Percentiles rank a stretch among this genome's conserved stretches.
These are phyloP conservation scores for Rosa persica DNA, from an alignment of 306 rosid species.

Conservation along the genomic window DNA sequence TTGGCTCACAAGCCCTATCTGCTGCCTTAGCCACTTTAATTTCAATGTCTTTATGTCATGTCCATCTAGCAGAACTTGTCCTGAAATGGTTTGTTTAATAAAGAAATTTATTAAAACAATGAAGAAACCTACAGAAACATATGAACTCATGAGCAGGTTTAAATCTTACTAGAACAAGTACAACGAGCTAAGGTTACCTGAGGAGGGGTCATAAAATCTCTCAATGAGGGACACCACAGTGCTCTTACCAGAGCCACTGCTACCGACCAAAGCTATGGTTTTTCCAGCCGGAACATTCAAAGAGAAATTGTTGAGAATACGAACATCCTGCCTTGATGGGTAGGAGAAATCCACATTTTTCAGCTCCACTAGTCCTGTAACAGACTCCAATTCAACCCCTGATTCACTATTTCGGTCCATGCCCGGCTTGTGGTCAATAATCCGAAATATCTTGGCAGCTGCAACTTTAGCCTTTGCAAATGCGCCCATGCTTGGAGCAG, in stretches of 20 bases:
- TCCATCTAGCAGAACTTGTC: slow-evolving; percentile 89
- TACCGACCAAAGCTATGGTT: slow-evolving; percentile 95
- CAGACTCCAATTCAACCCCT: slow-evolving; percentile 69
- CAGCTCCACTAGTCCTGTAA: slow-evolving; percentile 82
- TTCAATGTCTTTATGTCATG: slow-evolving; percentile 81
- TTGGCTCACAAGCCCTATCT: slow-evolving; percentile 96
- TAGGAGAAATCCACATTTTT: slow-evolving; percentile 81
- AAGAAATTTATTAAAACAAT: slow-evolving; percentile 1
- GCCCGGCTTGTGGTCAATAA: slow-evolving; percentile 87
- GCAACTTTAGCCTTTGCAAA: slow-evolving; percentile 96
- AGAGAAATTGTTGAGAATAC: slow-evolving; percentile 64
- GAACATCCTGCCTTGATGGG: slow-evolving; percentile 89
- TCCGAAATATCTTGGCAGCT: slow-evolving; percentile 75
- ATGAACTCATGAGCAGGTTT: background rate
- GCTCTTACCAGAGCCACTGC: slow-evolving; percentile 99
- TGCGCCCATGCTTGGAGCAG: slow-evolving; percentile 96
- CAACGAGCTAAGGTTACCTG: slow-evolving; percentile 45
- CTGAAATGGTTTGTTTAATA: slow-evolving; percentile 38
- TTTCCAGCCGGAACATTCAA: slow-evolving; percentile 89
- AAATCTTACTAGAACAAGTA: slow-evolving; percentile 8
- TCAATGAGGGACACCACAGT: slow-evolving; percentile 95
- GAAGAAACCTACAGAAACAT: background rate
- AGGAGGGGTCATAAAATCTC: slow-evolving; percentile 87
- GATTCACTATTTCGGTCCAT: slow-evolving; percentile 73
- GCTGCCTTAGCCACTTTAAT: slow-evolving; percentile 93